These are phyloP conservation scores for Nosema muscidifuracis DNA, from an alignment of 371 early-diverging fungal genomes.

Conservation along the genomic window DNA sequence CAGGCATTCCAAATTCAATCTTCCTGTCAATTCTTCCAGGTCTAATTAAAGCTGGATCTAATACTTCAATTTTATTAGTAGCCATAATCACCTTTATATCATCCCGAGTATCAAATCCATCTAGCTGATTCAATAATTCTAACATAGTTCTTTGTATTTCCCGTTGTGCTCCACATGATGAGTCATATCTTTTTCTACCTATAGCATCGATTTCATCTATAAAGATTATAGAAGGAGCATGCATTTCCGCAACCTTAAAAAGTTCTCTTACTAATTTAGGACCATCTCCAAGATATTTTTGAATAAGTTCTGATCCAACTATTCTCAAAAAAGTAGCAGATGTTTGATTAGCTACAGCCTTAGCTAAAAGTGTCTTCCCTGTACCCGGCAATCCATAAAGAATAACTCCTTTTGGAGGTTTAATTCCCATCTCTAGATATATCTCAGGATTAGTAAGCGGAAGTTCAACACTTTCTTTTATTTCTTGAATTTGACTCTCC, in stretches of 20 bases:
- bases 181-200: slow-evolving; percentile 90
- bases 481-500: slow-evolving; percentile 96
- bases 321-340: slow-evolving; percentile 97
- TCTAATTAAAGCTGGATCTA: slow-evolving; percentile 98
- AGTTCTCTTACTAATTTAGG: slow-evolving; percentile 97
- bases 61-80: slow-evolving; percentile 93
- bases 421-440: slow-evolving; percentile 98
- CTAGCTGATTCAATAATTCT: slow-evolving; percentile 96
- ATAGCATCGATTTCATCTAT: slow-evolving; percentile 99
- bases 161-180: slow-evolving; percentile 87
- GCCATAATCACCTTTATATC: slow-evolving; percentile 99
- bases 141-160: slow-evolving; percentile 99
- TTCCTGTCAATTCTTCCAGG: slow-evolving; percentile 99
- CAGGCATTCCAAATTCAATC: slow-evolving; percentile 98
- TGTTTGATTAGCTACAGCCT: slow-evolving; percentile 99
- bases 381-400: slow-evolving; percentile 97
- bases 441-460: slow-evolving; percentile 98
- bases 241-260: slow-evolving; percentile 94
- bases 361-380: slow-evolving; percentile 95
- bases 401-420: slow-evolving; percentile 98
- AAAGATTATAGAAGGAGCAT: slow-evolving; percentile 98
- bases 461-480: slow-evolving; percentile 98
- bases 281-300: slow-evolving; percentile 99
- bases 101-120: slow-evolving; percentile 97
- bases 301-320: slow-evolving; percentile 98